phyloP scores from a whole-genome alignment of 1,139 yeast genomes.

The Kurtzmaniella quercitrusa region DNA sequence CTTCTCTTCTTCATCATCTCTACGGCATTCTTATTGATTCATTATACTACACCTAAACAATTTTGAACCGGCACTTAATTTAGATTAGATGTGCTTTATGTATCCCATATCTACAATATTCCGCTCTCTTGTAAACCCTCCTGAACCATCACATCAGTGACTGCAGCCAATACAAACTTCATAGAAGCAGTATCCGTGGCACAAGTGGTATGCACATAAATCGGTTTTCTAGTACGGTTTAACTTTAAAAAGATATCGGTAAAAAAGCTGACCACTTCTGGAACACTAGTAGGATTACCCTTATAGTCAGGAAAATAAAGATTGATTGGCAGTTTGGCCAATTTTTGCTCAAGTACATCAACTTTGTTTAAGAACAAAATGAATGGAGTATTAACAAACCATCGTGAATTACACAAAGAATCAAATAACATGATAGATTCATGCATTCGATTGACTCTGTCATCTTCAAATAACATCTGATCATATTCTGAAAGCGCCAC shows the following conservation, averaged over 20 bases:
- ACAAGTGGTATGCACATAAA: slow-evolving; percentile 89
- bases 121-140: slow-evolving; percentile 83
- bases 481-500: slow-evolving; percentile 91
- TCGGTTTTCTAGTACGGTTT: slow-evolving; percentile 66
- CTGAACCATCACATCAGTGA: slow-evolving; percentile 85
- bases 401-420: slow-evolving; percentile 76
- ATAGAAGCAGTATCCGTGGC: slow-evolving; percentile 90
- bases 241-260: slow-evolving; percentile 59
- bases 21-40: too few species aligned
- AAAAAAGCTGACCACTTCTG: slow-evolving; percentile 63
- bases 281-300: slow-evolving; percentile 59
- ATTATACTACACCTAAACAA: too few species aligned
- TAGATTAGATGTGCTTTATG: too few species aligned
- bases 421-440: slow-evolving; percentile 86
- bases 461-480: slow-evolving; percentile 88
- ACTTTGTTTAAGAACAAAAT: slow-evolving; percentile 85
- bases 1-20: too few species aligned
- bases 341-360: slow-evolving; percentile 73
- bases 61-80: too few species aligned
- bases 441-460: slow-evolving; percentile 82
- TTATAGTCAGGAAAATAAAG: slow-evolving; percentile 69
- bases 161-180: slow-evolving; percentile 88
- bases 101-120: slow-evolving; percentile 51
- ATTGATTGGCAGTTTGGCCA: slow-evolving; percentile 58
- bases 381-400: slow-evolving; percentile 85